These are phyloP conservation scores for Lipomyces spencermartinsiae DNA, from an alignment of 805 yeast species.

Conservation along the genomic window DNA sequence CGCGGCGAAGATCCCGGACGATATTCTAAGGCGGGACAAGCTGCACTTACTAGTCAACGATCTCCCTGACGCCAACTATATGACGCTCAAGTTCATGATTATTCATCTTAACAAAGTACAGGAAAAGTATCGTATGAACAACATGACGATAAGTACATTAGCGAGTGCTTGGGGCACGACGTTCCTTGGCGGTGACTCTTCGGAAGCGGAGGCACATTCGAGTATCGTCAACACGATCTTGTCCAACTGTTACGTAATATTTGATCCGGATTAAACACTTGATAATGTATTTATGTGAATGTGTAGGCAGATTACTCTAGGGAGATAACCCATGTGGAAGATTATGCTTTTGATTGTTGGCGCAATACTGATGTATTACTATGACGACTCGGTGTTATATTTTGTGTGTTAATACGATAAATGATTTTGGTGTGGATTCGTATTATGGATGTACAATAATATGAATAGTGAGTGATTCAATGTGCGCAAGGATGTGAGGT, in stretches of 20 bases:
- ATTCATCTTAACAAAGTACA: slow-evolving; percentile 84
- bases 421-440: not conserved
- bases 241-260: slow-evolving; percentile 80
- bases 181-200: slow-evolving; percentile 67
- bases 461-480: not conserved
- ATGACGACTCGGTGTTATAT: not conserved
- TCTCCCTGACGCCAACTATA: slow-evolving; percentile 92
- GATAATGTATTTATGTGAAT: not conserved
- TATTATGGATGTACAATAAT: not conserved
- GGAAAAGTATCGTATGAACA: slow-evolving; percentile 63
- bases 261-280: slow-evolving; percentile 57
- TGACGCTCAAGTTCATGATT: slow-evolving; percentile 81
- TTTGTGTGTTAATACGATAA: not conserved
- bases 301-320: not conserved
- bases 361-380: not conserved
- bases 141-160: slow-evolving; percentile 82
- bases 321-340: not conserved
- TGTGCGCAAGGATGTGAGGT: no score
- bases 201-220: slow-evolving; percentile 76
- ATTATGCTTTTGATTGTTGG: not conserved
- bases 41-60: slow-evolving; percentile 88
- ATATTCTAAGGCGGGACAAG: slow-evolving; percentile 66
- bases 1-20: slow-evolving; percentile 72
- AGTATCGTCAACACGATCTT: slow-evolving; percentile 84
- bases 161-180: slow-evolving; percentile 97